Base-by-base conservation (phyloP, 1,284 basidiomycete genomes). In the Vanrija sp. region DNA sequence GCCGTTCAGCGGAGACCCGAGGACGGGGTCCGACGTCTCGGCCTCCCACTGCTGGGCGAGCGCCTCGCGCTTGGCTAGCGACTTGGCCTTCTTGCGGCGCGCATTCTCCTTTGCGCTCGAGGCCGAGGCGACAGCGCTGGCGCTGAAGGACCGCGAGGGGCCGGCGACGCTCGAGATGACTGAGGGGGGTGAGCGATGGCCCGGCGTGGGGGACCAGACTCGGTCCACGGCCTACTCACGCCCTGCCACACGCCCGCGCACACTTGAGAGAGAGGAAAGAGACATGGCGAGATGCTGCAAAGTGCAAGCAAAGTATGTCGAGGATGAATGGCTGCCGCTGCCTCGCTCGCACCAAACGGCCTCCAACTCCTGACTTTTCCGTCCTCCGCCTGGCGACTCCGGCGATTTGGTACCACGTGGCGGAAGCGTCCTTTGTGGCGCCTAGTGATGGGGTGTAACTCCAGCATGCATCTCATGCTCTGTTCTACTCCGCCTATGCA, bases 51-150 rank as follows among this genome's bases (percentile, higher is more conserved):
- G 46, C 16, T 41, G 31, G 0, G 48, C 51, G 6, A 23, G 24
- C 14, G 20, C 41, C 9, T 24, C 31, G 8, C 59, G 55, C n/a
- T 36, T 38, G 18, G 43, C 38, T 3, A 55, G 31, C 20, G 56
- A 53, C 51, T 61, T 61, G 15, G 46, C 38, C 22, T 49, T 47
- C 51, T 57, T 57, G 39, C 59, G 41, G 18, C 56, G 53, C 9
- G 56, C 59, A 9, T 42, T 48, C 38, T 50, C 49, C 44, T 47
- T 54, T 38, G 42, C 47, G 24, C 31, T 18, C 6, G 56, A 58
- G 53, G 54, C 56, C 42, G 38, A 23, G 15, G 47, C 39, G 7
- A 48, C 42, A 20, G 53, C 44, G 14, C 37, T 35, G 3, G 49
- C 36, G 2, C 42, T 39, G 27, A 51, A 51, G 24, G 24, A 27